Conservation (phyloP, 2,329 filamentous ascomycete genomes). For the Pleomassaria siparia region DNA sequence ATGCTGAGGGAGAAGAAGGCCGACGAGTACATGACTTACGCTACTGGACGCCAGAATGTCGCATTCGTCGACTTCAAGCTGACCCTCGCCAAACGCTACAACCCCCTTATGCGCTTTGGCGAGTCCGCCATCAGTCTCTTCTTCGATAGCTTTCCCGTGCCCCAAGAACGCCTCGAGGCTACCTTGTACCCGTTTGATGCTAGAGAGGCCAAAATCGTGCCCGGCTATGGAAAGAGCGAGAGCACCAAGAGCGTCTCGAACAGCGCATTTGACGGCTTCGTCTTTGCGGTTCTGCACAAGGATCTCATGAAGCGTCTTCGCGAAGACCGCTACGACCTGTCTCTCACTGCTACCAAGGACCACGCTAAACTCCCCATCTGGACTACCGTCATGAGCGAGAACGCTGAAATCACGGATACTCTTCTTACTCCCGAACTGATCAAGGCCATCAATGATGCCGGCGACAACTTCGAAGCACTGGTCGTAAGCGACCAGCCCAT, state of each 20-base stretch:
- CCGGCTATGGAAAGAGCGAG: slow-evolving; percentile 61
- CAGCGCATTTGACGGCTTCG: slow-evolving; percentile 81
- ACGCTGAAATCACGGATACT: slow-evolving; percentile 86
- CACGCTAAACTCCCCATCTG: slow-evolving; percentile 84
- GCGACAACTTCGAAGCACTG: slow-evolving; percentile 75
- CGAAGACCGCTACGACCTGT: slow-evolving; percentile 92
- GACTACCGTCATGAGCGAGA: slow-evolving; percentile 96
- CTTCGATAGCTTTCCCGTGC: slow-evolving; percentile 71
- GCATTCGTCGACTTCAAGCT: slow-evolving; percentile 88
- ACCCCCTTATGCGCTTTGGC: slow-evolving; percentile 67
- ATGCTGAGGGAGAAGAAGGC: slow-evolving; percentile 83
- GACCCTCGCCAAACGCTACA: slow-evolving; percentile 81
- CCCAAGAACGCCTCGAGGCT: slow-evolving; percentile 74
- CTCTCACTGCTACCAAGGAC: slow-evolving; percentile 91
- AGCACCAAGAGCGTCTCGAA: slow-evolving; percentile 62
- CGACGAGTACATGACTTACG: slow-evolving; percentile 84
- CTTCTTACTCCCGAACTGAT: slow-evolving; percentile 86
- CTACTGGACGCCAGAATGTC: slow-evolving; percentile 87
- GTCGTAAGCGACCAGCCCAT: slow-evolving; percentile 87
- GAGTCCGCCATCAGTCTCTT: slow-evolving; percentile 75
- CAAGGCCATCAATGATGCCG: slow-evolving; percentile 74
- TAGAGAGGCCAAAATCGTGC: slow-evolving; percentile 78
- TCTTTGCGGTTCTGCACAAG: slow-evolving; percentile 96
- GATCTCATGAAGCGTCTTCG: slow-evolving; percentile 85
- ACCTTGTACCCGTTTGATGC: slow-evolving; percentile 89